Base-by-base conservation (phyloP, 2,329 filamentous ascomycete species). In the Phialemoniopsis sp. region DNA sequence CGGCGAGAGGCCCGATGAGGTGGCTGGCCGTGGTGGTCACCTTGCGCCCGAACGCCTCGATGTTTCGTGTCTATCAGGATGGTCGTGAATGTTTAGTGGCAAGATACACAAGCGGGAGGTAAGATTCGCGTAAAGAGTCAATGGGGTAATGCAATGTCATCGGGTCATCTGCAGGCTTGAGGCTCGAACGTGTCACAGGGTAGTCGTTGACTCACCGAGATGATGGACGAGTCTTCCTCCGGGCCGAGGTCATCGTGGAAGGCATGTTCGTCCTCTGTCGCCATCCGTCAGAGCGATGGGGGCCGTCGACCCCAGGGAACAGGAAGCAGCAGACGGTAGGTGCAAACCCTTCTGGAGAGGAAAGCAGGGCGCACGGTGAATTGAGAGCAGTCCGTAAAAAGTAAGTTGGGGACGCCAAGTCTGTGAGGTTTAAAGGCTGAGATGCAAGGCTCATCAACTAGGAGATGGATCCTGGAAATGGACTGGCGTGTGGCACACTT, bases 41-140 rank as follows among this genome's bases (percentile, higher is more conserved):
- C 67, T 96, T 98, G 58, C 91, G 83, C 50, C 89, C 82, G 64
- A 98, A 96, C 40, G 88, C 87, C 67, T 96, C 90, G 53, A 97
- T 71, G 48, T 93, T 87, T 54, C 89, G 85, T 40, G 88, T 82
- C 89, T 95, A 54, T 37, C 8, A 9, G 47, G 41, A 46, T 42
- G 38, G 36, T 16, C 26, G 19, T 14, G 28, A 35, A 39, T 40
- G 42, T 40, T 54, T 45, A 53, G 46, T 36, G 21, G 6, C 10
- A 26, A 10, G 21, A 10, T 10, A 30, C 40, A 16, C 18, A 26
- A 17, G 26, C 4, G 13, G 29, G n/a, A 33, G 18, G 29, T 18
- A 17, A 13, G 14, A 13, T 12, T 12, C 29, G 31, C 15, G 31
- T 17, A n/a, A 21, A 36, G 35, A 28, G 29, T 30, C 30, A 29